Conservation (phyloP, 2,329 filamentous ascomycete species). For the Penicillium sp. region DNA sequence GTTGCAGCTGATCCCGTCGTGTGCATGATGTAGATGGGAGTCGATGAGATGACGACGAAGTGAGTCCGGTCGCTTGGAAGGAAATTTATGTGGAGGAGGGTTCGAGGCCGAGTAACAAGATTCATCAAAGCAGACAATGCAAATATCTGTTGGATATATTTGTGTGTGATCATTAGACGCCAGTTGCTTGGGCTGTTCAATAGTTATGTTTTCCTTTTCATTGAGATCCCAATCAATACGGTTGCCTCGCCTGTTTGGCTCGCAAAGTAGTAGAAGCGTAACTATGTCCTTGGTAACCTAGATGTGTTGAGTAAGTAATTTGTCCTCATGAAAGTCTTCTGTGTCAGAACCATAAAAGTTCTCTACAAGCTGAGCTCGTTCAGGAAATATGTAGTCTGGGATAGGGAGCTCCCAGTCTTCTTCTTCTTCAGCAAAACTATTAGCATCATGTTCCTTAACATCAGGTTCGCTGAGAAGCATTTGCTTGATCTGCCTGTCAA, state of each 20-base stretch:
- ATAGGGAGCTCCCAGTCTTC: slow-evolving; percentile 64
- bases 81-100: slow-evolving; percentile 26
- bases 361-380: slow-evolving; percentile 25
- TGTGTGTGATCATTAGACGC: slow-evolving; percentile 11
- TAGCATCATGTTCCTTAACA: slow-evolving; percentile 69
- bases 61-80: slow-evolving; percentile 22
- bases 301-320: slow-evolving; percentile 27
- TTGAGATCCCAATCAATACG: slow-evolving; percentile 23
- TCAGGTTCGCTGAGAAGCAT: slow-evolving; percentile 24
- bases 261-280: slow-evolving; percentile 24
- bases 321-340: slow-evolving; percentile 26
- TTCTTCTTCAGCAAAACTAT: slow-evolving; percentile 66
- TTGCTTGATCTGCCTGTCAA: slow-evolving; percentile 28
- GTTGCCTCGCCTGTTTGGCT: slow-evolving; percentile 27
- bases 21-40: slow-evolving; percentile 16
- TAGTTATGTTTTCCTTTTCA: slow-evolving; percentile 1
- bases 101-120: slow-evolving; percentile 22
- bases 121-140: slow-evolving; percentile 25
- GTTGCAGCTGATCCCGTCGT: slow-evolving; percentile 20
- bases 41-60: slow-evolving; percentile 26
- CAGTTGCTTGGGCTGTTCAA: slow-evolving; percentile 18
- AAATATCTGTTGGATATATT: slow-evolving; percentile 24
- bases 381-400: slow-evolving; percentile 24
- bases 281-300: slow-evolving; percentile 32
- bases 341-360: slow-evolving; percentile 28